Base-by-base conservation (phyloP, 257 asterid species). In the Solanum clarkiae region DNA sequence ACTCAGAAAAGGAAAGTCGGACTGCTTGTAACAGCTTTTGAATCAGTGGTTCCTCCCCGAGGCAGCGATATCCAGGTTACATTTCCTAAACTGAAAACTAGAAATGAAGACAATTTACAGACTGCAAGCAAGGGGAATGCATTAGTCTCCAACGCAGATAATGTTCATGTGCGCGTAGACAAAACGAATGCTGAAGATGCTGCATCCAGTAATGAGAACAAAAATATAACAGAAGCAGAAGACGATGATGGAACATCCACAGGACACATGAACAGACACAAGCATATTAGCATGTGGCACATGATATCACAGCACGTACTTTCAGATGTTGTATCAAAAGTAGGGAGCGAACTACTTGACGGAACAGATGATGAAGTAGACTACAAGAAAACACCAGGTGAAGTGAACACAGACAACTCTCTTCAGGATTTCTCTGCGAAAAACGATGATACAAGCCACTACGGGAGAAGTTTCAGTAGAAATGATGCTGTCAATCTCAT, bases 11-110 rank as follows among this genome's bases (percentile, higher is more conserved):
- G 84, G 80, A 97, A 94, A 86, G 98, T 97, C 55, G 86, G 94
- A 4, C 86, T 95, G 88, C 98, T 97, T 60, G 97, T 97, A 74
- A 90, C 88, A 90, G 98, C 99, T 47, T 97, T 95, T 42, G 98
- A 95, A 89, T 92, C 95, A 3, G 93, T 93, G 49, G 98, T 91
- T 82, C 97, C 97, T 0, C 89, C 92, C 26, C 91, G 80, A 85
- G 90, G 93, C 59, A 92, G 90, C 13, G 91, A 74, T 81, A 84
- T 81, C 85, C 94, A 86, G 44, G 32, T 54, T n/a, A 65, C 90
- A 84, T 82, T 83, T 83, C 86, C 93, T 12, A 87, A 62, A 47
- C 0, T 74, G 60, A 14, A 74, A 47, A 74, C 60, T 47, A 47
- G n/a, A 45, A 47, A 74, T 47, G 59, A 45, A 47, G 22, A 47